Percentiles rank a stretch among this genome's conserved stretches.
Evolutionary conservation across 306 rosid genomes (phyloP).

Genomic region (Sicyos edulis): DNA sequence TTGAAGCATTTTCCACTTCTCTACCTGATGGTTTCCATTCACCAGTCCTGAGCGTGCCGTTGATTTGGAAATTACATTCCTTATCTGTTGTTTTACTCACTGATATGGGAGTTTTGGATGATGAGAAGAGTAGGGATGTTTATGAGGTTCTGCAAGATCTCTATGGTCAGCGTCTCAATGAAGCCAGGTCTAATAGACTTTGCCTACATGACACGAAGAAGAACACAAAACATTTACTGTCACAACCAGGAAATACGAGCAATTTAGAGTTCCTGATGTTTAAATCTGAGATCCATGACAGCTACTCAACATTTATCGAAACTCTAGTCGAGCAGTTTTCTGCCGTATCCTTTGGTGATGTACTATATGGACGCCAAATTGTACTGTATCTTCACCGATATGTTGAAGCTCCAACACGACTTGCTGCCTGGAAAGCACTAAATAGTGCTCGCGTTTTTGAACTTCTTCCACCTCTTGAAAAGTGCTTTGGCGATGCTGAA

Average conservation of each 20-base stretch:
- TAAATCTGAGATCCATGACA: conserved; percentile 63
- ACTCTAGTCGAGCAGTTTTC: conserved; percentile 86
- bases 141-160: conserved; percentile 84
- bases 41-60: conserved; percentile 58
- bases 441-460: conserved; percentile 75
- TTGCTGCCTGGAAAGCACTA: conserved; percentile 74
- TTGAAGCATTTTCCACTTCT: conserved; percentile 67
- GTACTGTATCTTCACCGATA: conserved; percentile 66
- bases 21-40: conserved; percentile 45
- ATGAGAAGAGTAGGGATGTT: conserved; percentile 53
- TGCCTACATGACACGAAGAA: conserved; percentile 20
- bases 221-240: background rate
- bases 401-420: conserved; percentile 68
- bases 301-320: conserved; percentile 69
- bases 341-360: conserved; percentile 80
- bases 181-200: conserved; percentile 35
- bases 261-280: conserved; percentile 53
- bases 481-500: conserved; percentile 57
- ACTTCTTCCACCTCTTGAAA: conserved; percentile 73
- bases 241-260: conserved; percentile 30
- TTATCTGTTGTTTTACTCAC: conserved; percentile 72
- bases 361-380: conserved; percentile 78
- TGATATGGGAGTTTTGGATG: conserved; percentile 77
- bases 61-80: conserved; percentile 89
- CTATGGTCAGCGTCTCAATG: conserved; percentile 66